Conservation (phyloP, 2,329 filamentous ascomycete species). For the Aspergillus uvarum region DNA sequence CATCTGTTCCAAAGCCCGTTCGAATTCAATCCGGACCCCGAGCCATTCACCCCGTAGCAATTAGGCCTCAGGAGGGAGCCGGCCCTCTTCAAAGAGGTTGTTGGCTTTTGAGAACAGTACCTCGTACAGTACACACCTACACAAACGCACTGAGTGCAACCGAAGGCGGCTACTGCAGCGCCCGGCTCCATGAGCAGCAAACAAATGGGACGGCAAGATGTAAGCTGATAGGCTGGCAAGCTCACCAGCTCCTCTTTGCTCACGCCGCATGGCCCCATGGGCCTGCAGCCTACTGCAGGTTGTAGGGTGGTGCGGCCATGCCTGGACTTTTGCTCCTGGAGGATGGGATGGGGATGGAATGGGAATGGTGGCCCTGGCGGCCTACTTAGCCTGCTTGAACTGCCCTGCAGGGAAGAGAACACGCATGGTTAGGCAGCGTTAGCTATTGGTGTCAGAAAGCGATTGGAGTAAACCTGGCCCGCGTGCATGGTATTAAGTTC, state of each 20-base stretch:
- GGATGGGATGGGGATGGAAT: not conserved
- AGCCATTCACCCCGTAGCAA: not conserved
- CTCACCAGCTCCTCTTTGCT: not conserved
- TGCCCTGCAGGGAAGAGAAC: not conserved
- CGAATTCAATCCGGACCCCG: not conserved
- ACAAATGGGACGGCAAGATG: not conserved
- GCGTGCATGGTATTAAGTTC: not conserved
- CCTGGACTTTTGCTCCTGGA: not conserved
- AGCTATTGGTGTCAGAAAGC: constrained; percentile 9
- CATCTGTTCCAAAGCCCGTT: not conserved
- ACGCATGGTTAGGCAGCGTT: constrained; percentile 7
- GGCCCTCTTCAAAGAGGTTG: not conserved
- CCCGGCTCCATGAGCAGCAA: constrained; percentile 5
- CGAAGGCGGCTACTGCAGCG: constrained; percentile 15
- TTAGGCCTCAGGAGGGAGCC: not conserved
- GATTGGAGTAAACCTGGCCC: not conserved
- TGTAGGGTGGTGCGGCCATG: not conserved
- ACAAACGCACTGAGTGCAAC: not conserved
- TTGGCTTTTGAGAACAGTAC: not conserved
- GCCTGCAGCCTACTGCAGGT: constrained; percentile 8
- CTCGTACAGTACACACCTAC: not conserved
- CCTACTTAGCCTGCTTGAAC: not conserved
- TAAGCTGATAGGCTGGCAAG: constrained; percentile 3
- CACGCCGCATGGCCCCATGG: not conserved
- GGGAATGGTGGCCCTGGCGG: constrained; percentile 1